Evolutionary conservation across 148 eudicot genomes (phyloP).

Genomic region (Limonium bicolor): DNA sequence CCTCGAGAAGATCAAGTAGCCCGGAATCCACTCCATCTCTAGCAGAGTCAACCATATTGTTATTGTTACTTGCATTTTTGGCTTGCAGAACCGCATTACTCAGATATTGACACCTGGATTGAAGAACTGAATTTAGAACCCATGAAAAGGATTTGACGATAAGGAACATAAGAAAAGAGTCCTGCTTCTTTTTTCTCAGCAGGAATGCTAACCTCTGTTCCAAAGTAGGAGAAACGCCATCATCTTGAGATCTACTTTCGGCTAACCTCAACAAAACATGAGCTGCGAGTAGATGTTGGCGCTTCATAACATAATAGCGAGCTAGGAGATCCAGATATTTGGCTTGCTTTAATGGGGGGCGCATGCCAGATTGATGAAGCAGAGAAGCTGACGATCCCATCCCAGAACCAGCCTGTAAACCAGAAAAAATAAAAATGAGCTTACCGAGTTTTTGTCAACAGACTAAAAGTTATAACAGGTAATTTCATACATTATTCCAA

Average conservation of each 20-base stretch:
- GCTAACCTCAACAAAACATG: conserved; percentile 72
- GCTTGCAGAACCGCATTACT: conserved; percentile 95
- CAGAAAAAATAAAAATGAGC: conserved; percentile 7
- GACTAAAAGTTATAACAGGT: too few species aligned
- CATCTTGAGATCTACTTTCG: conserved; percentile 63
- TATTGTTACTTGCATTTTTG: conserved; percentile 52
- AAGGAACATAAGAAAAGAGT: not conserved
- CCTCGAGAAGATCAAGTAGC: conserved; percentile 85
- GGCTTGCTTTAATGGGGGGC: conserved; percentile 34
- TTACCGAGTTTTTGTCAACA: too few species aligned
- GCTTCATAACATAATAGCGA: conserved; percentile 80
- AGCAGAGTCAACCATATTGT: conserved; percentile 26
- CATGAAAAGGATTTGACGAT: too few species aligned
- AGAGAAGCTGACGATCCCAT: conserved; percentile 21
- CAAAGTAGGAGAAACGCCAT: conserved; percentile 51
- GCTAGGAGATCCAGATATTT: conserved; percentile 88
- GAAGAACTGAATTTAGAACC: conserved; percentile 3
- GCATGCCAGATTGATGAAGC: conserved; percentile 25
- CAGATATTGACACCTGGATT: conserved; percentile 78
- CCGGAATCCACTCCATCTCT: conserved; percentile 62
- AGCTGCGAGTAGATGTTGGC: conserved; percentile 94
- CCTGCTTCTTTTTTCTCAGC: too few species aligned
- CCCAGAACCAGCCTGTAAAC: conserved; percentile 32
- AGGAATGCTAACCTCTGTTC: conserved; percentile 73
- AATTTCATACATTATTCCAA: too few species aligned